These are phyloP conservation scores for Ophioceras dolichostomum DNA, from an alignment of 2,329 filamentous ascomycete genomes.

Conservation along the genomic window DNA sequence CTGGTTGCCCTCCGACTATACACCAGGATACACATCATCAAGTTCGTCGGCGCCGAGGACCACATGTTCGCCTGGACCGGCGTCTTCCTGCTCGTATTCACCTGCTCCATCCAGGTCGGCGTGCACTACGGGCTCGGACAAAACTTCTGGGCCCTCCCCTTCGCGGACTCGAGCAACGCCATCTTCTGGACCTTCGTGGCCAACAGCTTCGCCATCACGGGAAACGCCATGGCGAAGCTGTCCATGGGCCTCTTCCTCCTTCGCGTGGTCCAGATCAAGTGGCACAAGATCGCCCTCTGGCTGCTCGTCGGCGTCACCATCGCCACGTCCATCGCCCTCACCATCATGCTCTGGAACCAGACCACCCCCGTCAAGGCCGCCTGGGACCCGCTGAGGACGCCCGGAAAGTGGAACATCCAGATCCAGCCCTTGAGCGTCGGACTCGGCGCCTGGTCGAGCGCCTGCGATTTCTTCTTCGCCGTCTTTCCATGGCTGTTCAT, in stretches of 20 bases:
- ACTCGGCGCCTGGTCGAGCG: constrained; percentile 23
- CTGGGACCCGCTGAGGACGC: constrained; percentile 22
- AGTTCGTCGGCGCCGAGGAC: constrained; percentile 22
- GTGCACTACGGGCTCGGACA: constrained; percentile 20
- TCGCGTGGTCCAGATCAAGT: constrained; percentile 20
- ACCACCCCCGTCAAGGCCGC: constrained; percentile 20
- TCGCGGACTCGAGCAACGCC: constrained; percentile 19
- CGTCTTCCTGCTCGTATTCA: constrained; percentile 21
- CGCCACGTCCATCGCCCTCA: constrained; percentile 17
- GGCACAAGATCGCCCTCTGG: constrained; percentile 22
- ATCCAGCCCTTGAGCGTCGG: constrained; percentile 23
- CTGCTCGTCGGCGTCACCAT: constrained; percentile 16
- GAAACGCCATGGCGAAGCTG: constrained; percentile 24
- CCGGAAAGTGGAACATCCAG: constrained; percentile 19
- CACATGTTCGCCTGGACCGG: constrained; percentile 21
- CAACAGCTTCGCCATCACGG: constrained; percentile 19
- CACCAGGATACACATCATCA: constrained; percentile 21
- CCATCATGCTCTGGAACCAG: constrained; percentile 25
- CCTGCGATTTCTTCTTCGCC: constrained; percentile 25
- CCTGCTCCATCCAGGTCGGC: constrained; percentile 20
- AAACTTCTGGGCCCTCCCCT: constrained; percentile 17
- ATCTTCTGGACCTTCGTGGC: constrained; percentile 26
- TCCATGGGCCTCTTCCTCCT: constrained; percentile 26
- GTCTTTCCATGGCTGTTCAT: constrained; percentile 30
- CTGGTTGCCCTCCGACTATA: constrained; percentile 23